Base-by-base conservation (phyloP, 2,329 filamentous ascomycete genomes). In the Hymenoscyphus linearis region DNA sequence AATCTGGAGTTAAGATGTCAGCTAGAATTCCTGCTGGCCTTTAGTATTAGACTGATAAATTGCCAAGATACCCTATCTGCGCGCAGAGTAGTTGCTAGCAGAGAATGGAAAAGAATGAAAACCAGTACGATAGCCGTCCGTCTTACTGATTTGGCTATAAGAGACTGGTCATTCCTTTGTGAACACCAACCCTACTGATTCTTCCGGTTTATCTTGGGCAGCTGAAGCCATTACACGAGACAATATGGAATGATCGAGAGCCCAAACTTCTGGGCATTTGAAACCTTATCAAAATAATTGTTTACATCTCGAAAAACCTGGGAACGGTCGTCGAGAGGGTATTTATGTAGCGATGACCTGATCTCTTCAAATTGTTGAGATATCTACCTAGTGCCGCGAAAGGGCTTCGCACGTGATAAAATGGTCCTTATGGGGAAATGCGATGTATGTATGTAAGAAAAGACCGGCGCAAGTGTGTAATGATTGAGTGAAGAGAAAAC, bases 21-120 rank as follows among this genome's bases (percentile, higher is more conserved):
- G 16, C 16, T 57, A 57, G 55, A 57, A 50, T 57, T 47, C 27
- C 55, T 40, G 40, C 12, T 57, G 27, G 40, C 27, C 18, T 35
- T 40, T 57, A 57, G 36, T 31, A 47, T 36, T 50, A 50, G 44
- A 50, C 44, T 50, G 16, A 18, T 50, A 50, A 18, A 50, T 50
- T 25, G 12, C 18, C 44, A 50, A 31, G 31, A 50, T 25, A 50
- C 44, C 44, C 44, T 50, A 50, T n/a, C 44, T 10, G 7, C 22
- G 44, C 18, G 25, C 10, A 50, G 44, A 50, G 18, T 13, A 50
- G 22, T 25, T 25, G 18, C 9, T 50, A 50, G n/a, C n/a, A n/a
- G n/a, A n/a, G 44, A 25, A 50, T 13, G 18, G 18, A 50, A 22
- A 14, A 18, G 18, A 25, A 47, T 47, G 22, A 18, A 47, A 47